Conservation (phyloP, 2,329 filamentous ascomycete genomes). For the Ophiostoma australiae region DNA sequence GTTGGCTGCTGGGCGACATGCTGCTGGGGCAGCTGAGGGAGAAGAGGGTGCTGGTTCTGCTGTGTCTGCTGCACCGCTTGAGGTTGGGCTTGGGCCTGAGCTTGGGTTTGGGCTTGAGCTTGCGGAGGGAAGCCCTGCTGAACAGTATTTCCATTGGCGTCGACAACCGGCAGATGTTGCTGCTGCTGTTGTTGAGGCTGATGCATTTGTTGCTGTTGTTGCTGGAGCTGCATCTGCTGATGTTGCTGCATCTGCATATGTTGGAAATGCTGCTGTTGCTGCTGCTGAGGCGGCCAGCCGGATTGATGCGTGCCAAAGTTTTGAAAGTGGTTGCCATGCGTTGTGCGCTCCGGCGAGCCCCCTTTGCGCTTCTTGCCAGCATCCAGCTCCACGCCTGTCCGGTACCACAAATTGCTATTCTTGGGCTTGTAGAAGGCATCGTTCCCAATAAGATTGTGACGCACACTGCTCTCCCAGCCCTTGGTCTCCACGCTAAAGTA, state of each 20-base stretch:
- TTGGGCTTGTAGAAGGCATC: slow-evolving; percentile 57
- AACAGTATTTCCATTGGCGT: slow-evolving; percentile 28
- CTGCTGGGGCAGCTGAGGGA: background rate
- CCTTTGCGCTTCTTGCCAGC: slow-evolving; percentile 58
- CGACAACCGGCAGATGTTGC: background rate
- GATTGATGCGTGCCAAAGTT: slow-evolving; percentile 14
- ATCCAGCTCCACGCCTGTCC: slow-evolving; percentile 55
- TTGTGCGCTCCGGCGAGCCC: slow-evolving; percentile 47
- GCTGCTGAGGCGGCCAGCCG: slow-evolving; percentile 14
- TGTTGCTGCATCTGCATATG: slow-evolving; percentile 17
- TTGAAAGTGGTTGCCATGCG: slow-evolving; percentile 23
- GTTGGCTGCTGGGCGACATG: background rate
- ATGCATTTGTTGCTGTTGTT: slow-evolving; percentile 13
- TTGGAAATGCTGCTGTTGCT: slow-evolving; percentile 13
- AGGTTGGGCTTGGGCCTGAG: slow-evolving; percentile 22
- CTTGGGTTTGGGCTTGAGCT: slow-evolving; percentile 14
- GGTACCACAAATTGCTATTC: slow-evolving; percentile 52
- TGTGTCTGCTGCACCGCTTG: slow-evolving; percentile 30
- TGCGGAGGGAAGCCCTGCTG: slow-evolving; percentile 22
- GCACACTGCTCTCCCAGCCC: slow-evolving; percentile 63
- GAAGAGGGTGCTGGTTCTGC: slow-evolving; percentile 13
- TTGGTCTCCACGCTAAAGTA: slow-evolving; percentile 57
- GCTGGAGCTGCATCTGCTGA: slow-evolving; percentile 11
- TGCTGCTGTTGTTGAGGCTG: slow-evolving; percentile 17
- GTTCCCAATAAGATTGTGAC: slow-evolving; percentile 59